Percentiles rank a stretch among this genome's conserved stretches.
phyloP scores from a whole-genome alignment of 805 yeast genomes.

The Candida ovalis region DNA sequence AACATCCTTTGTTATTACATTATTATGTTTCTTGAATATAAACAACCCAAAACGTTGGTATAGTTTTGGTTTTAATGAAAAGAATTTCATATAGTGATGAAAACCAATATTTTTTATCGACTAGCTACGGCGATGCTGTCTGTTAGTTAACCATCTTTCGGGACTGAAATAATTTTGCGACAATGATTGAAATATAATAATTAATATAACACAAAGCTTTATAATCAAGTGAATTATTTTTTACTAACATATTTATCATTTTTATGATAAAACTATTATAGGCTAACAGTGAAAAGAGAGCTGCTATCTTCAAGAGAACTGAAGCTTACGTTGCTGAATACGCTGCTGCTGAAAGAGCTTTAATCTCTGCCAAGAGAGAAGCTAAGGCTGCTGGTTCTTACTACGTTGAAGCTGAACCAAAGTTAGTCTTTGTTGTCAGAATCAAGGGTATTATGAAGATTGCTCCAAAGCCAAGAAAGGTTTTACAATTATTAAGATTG shows the following conservation, averaged over 20 bases:
- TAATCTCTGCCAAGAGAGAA: constrained; percentile 82
- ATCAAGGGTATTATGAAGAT: constrained; percentile 99
- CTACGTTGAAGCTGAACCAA: constrained; percentile 93
- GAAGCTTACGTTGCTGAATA: constrained; percentile 96
- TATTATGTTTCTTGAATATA: not conserved
- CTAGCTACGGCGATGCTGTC: constrained; percentile 73
- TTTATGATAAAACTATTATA: constrained; percentile 13
- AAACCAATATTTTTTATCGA: constrained; percentile 45
- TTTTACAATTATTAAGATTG: constrained; percentile 88
- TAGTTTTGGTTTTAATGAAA: constrained; percentile 1
- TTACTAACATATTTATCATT: constrained; percentile 25
- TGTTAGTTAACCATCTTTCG: constrained; percentile 83
- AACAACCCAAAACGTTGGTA: not conserved
- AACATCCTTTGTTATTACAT: not conserved
- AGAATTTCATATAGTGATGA: constrained; percentile 39
- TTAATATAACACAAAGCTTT: no score
- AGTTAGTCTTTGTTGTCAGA: constrained; percentile 94
- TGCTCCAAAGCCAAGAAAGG: constrained; percentile 99
- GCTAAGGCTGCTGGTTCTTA: constrained; percentile 92
- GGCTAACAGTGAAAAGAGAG: constrained; percentile 46
- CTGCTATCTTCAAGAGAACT: constrained; percentile 73
- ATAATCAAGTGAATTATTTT: not conserved
- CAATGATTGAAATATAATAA: not conserved
- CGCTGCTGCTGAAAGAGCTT: constrained; percentile 86
- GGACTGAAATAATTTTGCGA: constrained; percentile 50